Evolutionary conservation across 352 stramenopile genomes (phyloP), one percentile per base, ranked within the genome.

Genomic region (Phytopythium cucurbitacearum): DNA sequence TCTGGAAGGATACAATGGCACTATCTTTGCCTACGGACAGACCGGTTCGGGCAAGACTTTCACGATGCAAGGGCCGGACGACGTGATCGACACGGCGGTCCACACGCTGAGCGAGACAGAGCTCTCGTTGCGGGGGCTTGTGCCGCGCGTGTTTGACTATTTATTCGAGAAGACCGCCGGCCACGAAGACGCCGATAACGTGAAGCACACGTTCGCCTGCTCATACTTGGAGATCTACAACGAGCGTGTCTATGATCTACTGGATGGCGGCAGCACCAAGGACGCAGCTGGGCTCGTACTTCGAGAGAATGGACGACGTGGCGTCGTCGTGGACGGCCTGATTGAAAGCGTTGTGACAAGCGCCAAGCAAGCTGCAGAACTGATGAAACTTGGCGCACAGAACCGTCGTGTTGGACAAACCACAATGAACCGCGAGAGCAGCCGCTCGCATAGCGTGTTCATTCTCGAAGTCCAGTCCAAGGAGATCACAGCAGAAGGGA

Each of bases 161-260:
- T 60, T 94, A n/a, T 91, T 94, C 43, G 57, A 86, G 55, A 79
- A 86, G 47, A 47, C 15, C 1, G 45, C 44, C 2, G 48, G 51
- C 4, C 47, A 60, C 21, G 51, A 51, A 36, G 37, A 36, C 11
- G 59, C 41, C 40, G 55, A 53, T 51, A 71, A 68, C 10, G 71
- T 89, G 11, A 51, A 87, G 52, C 75, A 87, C 59, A 89, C 65
- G 44, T 89, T 89, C 48, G 59, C 73, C 4, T 91, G 82, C 68
- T 96, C 89, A 0, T 98, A 97, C 61, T 67, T 98, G 43, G 93
- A 98, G 68, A 98, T 98, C 53, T 98, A 98, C 70, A 98, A 98
- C 63, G 93, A 98, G 65, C 77, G 85, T 35, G 92, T 98, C 42
- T 97, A 88, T 56, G 93, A 98, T 71, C 48, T 98, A 28, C 73